Base-by-base conservation (phyloP, 2,329 filamentous ascomycete genomes). In the Aspergillus flavus region DNA sequence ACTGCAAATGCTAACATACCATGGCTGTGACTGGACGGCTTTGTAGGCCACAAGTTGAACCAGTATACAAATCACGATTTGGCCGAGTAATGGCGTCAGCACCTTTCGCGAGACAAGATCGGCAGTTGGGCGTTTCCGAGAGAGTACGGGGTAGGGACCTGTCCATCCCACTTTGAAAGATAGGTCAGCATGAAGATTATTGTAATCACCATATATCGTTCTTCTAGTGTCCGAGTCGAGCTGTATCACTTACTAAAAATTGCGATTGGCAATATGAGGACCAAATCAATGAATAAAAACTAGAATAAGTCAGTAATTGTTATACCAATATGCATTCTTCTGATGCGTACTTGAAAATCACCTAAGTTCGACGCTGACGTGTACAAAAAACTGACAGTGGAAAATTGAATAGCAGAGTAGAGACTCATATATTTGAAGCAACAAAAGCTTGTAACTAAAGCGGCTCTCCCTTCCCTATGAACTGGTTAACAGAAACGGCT, bases 371-470 rank as follows among this genome's bases (percentile, higher is more conserved):
- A 96, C 12, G 91, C 96, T 9, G 89, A 93, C 7, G 93, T 92
- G 78, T 99, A 99, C 19, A 99, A 85, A 75, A 99, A 97, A 84
- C 91, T 96, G 73, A 99, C 96, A 0, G 92, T 93, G 9, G 93
- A 96, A 82, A 99, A 99, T 78, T 99, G 95, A 68, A 99, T 99
- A n/a, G 95, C 94, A 2, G 94, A 98, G 82, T 99, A 99, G 68
- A 99, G 81, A 71, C 92, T 96, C 96, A 99, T 99, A 80, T 96
- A 99, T 82, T 98, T 99, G 86, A 99, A 99, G 82, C 95, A 99
- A 81, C 92, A 96, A 82, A 99, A 99, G 78, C 93, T 97, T 14
- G 95, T 99, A n/a, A 98, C 94, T 39, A 99, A 85, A 39, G 96
- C 92, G 23, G 94, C 94, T 66, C 96, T 89, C 23, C 95, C 95